phyloP scores from a whole-genome alignment of 345 rosid species.

The Eucalyptus fibrosa region DNA sequence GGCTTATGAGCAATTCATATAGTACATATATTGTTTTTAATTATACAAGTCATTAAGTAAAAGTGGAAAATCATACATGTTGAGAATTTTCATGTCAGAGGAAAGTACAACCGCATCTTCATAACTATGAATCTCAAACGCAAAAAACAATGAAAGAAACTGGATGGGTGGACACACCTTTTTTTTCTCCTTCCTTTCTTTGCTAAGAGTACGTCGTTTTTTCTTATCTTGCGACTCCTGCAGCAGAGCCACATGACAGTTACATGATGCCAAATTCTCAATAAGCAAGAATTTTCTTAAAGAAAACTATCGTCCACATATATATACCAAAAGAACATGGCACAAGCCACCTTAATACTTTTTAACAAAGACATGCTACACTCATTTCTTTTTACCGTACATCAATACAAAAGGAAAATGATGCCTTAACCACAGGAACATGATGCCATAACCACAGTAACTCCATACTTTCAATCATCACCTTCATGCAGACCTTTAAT shows the following conservation, averaged over 20 bases:
- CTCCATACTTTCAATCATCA: background rate
- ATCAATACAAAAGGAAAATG: background rate
- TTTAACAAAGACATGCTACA: background rate
- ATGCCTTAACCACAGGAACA: background rate
- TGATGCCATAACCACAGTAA: background rate
- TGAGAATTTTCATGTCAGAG: background rate
- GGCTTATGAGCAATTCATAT: background rate
- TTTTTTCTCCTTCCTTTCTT: conserved; percentile 55
- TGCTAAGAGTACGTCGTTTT: conserved; percentile 13
- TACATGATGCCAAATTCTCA: background rate
- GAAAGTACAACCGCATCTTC: background rate
- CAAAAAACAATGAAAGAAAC: background rate
- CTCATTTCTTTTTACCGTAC: background rate
- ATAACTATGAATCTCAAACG: background rate
- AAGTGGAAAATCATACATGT: background rate
- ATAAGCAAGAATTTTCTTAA: background rate
- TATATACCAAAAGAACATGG: background rate
- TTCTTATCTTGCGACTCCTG: conserved; percentile 26
- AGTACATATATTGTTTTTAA: background rate
- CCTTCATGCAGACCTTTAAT: background rate
- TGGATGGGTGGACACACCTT: conserved; percentile 22
- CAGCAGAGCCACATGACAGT: background rate
- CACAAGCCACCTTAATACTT: background rate
- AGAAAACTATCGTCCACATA: background rate
- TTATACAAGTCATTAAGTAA: background rate